Conservation (phyloP, 2,329 filamentous ascomycete genomes). For the Aspergillus costaricaensis region DNA sequence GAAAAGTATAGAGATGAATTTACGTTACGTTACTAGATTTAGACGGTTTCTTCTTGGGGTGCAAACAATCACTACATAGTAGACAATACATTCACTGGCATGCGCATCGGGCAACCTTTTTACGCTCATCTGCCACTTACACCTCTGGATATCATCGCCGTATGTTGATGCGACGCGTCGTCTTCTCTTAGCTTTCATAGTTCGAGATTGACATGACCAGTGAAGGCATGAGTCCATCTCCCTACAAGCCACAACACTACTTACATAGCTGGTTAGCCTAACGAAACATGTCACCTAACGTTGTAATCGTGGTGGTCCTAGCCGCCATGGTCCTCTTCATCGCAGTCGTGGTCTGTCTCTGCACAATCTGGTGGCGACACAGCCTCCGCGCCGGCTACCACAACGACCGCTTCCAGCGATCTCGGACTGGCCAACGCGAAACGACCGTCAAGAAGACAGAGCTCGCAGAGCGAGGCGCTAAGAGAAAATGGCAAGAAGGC, state of each 20-base stretch:
- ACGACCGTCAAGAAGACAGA: not conserved
- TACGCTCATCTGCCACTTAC: not conserved
- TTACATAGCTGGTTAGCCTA: not conserved
- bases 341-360: not conserved
- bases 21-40: not conserved
- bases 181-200: not conserved
- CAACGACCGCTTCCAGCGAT: not conserved
- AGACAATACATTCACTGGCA: not conserved
- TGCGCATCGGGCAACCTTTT: not conserved
- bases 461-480: not conserved
- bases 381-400: not conserved
- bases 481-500: not conserved
- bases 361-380: not conserved
- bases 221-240: not conserved
- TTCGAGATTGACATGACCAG: not conserved
- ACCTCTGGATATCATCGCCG: not conserved
- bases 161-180: not conserved
- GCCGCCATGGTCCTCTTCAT: not conserved
- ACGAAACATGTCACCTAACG: not conserved
- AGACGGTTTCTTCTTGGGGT: not conserved
- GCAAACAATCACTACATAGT: not conserved
- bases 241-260: not conserved
- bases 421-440: not conserved
- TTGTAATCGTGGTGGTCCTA: not conserved
- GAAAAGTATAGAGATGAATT: constrained; percentile 22